Percentiles rank a stretch among this genome's conserved stretches.
phyloP scores from a whole-genome alignment of 352 stramenopile species.

The Globisporangium viniferum region DNA sequence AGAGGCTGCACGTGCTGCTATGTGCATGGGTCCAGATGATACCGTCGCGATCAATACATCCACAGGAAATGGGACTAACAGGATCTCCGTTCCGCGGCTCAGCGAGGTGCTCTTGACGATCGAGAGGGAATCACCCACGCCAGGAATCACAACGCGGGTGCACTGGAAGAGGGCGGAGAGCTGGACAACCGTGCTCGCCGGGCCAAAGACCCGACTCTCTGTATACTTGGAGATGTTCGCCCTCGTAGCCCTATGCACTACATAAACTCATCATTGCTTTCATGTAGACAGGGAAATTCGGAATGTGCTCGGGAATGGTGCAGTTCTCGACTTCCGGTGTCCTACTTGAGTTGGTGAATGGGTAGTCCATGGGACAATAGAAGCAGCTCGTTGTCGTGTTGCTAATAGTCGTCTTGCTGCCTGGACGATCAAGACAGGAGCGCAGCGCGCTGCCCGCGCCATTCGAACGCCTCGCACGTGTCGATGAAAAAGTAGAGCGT shows the following conservation, averaged over 20 bases:
- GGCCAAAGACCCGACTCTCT: conserved; percentile 30
- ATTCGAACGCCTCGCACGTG: conserved; percentile 50
- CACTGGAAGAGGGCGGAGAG: conserved; percentile 47
- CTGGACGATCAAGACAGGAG: conserved; percentile 33
- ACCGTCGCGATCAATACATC: conserved; percentile 48
- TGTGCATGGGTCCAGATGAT: conserved; percentile 65
- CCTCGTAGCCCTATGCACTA: conserved; percentile 18
- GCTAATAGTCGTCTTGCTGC: conserved; percentile 7
- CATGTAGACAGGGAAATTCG: conserved; percentile 26
- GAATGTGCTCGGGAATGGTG: background rate
- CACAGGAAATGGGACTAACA: conserved; percentile 35
- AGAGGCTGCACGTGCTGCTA: conserved; percentile 67
- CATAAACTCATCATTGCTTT: conserved; percentile 53
- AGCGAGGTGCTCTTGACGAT: conserved; percentile 35
- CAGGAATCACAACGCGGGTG: conserved; percentile 53
- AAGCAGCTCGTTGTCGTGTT: background rate
- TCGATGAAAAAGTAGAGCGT: conserved; percentile 49
- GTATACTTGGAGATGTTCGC: conserved; percentile 30
- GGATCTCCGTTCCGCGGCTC: conserved; percentile 34
- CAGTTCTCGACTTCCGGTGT: background rate
- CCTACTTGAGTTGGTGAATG: background rate
- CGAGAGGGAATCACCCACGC: conserved; percentile 37
- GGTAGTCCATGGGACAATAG: background rate
- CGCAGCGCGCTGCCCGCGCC: conserved; percentile 40
- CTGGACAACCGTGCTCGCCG: conserved; percentile 30